Conservation (phyloP, 805 yeast species). For the Metschnikowia vanudenii region DNA sequence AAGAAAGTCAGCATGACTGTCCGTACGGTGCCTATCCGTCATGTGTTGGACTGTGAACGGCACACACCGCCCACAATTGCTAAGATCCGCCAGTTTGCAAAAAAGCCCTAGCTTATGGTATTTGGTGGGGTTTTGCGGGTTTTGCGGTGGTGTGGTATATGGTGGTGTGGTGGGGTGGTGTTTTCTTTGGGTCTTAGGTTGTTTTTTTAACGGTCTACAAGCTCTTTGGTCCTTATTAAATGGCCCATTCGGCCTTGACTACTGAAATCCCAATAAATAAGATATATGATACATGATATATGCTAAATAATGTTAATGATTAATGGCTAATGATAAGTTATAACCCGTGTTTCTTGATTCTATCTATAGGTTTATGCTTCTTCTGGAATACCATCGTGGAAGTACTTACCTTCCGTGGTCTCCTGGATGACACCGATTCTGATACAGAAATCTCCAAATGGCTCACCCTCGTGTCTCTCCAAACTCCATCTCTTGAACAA, state of each 20-base stretch:
- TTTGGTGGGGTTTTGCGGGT: too few species aligned
- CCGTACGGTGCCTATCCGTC: conserved; percentile 47
- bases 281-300: conserved; percentile 2
- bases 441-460: conserved; percentile 89
- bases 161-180: too few species aligned
- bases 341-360: not conserved
- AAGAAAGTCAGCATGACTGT: conserved; percentile 48
- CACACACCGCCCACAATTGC: conserved; percentile 31
- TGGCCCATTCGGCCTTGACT: too few species aligned
- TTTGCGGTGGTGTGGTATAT: too few species aligned
- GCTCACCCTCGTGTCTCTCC: conserved; percentile 89
- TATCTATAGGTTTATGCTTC: conserved; percentile 44
- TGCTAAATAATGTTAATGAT: not conserved
- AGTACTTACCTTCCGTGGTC: conserved; percentile 84
- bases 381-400: conserved; percentile 92
- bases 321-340: not conserved
- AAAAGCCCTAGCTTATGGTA: not conserved
- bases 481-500: conserved; percentile 91
- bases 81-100: conserved; percentile 10
- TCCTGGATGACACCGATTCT: conserved; percentile 86
- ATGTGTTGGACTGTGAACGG: conserved; percentile 47
- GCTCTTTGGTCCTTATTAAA: too few species aligned
- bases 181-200: too few species aligned
- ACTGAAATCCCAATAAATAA: not conserved
- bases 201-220: too few species aligned